A percentile compares a stretch with the other conserved stretches of the same genome.
These are phyloP conservation scores for Pseudogymnoascus pannorum DNA, from an alignment of 2,329 filamentous ascomycete genomes.

Conservation along the genomic window DNA sequence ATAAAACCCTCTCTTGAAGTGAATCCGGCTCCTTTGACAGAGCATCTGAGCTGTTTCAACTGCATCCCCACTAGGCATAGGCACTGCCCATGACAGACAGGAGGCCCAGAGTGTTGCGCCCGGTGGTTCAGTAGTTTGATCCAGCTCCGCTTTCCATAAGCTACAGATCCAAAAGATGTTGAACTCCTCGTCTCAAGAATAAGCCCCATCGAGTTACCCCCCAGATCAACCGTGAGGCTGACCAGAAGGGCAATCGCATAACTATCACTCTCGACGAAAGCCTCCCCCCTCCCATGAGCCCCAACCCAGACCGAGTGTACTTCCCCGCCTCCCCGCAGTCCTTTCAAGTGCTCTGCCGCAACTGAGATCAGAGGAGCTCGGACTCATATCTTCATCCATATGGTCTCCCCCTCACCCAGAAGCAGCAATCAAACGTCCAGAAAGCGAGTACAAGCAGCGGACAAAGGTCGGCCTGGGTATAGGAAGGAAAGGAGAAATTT, in stretches of 20 bases:
- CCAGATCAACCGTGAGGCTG: conserved; percentile 27
- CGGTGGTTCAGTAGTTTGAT: conserved; percentile 13
- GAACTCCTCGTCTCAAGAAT: conserved; percentile 97
- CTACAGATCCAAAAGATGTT: conserved; percentile 42
- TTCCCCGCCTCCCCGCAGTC: conserved; percentile 29
- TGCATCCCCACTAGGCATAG: conserved; percentile 22
- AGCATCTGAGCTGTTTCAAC: conserved; percentile 41
- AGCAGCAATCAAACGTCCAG: conserved; percentile 25
- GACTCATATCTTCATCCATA: conserved; percentile 89
- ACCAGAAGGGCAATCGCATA: conserved; percentile 81
- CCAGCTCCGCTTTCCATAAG: conserved; percentile 45
- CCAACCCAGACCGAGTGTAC: conserved; percentile 34
- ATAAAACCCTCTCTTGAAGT: conserved; percentile 21
- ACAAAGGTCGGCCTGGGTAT: conserved; percentile 28
- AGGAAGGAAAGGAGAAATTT: conserved; percentile 50
- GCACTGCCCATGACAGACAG: conserved; percentile 23
- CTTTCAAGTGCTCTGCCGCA: conserved; percentile 19
- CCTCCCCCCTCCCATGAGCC: conserved; percentile 47
- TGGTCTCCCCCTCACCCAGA: conserved; percentile 35
- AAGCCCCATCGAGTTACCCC: conserved; percentile 99
- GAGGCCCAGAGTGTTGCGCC: conserved; percentile 23
- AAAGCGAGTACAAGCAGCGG: conserved; percentile 28
- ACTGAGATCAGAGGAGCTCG: conserved; percentile 41
- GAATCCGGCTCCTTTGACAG: conserved; percentile 64
- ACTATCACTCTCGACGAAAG: conserved; percentile 94